Evolutionary conservation across 2,329 filamentous ascomycete genomes (phyloP).

Genomic region (Zalaria obscura): DNA sequence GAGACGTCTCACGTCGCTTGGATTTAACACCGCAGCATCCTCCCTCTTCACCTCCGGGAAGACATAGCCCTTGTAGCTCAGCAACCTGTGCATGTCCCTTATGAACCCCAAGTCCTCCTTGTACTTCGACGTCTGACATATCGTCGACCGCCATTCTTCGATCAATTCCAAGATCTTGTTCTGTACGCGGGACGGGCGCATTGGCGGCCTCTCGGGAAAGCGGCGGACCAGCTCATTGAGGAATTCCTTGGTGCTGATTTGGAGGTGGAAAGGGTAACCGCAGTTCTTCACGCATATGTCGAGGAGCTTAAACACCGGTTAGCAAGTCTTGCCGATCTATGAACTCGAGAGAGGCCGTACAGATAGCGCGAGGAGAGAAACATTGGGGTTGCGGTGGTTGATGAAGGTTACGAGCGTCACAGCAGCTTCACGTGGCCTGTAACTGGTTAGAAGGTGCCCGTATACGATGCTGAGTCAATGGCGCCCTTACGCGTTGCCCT

Average conservation of each 20-base stretch:
- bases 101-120: slow-evolving; percentile 96
- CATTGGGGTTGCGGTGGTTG: slow-evolving; percentile 94
- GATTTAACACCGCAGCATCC: slow-evolving; percentile 91
- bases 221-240: slow-evolving; percentile 93
- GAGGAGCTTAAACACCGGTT: slow-evolving; percentile 44
- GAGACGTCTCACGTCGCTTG: slow-evolving; percentile 55
- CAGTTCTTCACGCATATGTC: slow-evolving; percentile 99
- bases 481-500: slow-evolving; percentile 59
- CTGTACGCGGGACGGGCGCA: slow-evolving; percentile 77
- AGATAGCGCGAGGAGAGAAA: slow-evolving; percentile 73
- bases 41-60: slow-evolving; percentile 88
- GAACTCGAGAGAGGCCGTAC: slow-evolving; percentile 24
- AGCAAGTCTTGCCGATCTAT: background rate
- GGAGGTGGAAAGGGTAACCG: slow-evolving; percentile 95
- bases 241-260: slow-evolving; percentile 98
- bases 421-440: slow-evolving; percentile 76
- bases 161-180: slow-evolving; percentile 87
- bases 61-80: slow-evolving; percentile 93
- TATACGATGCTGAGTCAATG: too few relatives aligned
- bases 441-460: slow-evolving; percentile 13
- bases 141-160: slow-evolving; percentile 95
- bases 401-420: slow-evolving; percentile 85
- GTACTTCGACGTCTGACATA: slow-evolving; percentile 95
- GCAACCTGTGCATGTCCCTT: slow-evolving; percentile 86
- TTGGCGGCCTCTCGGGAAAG: slow-evolving; percentile 84